Conservation (phyloP, 208 protist species). For the Leishmania aethiopica region DNA sequence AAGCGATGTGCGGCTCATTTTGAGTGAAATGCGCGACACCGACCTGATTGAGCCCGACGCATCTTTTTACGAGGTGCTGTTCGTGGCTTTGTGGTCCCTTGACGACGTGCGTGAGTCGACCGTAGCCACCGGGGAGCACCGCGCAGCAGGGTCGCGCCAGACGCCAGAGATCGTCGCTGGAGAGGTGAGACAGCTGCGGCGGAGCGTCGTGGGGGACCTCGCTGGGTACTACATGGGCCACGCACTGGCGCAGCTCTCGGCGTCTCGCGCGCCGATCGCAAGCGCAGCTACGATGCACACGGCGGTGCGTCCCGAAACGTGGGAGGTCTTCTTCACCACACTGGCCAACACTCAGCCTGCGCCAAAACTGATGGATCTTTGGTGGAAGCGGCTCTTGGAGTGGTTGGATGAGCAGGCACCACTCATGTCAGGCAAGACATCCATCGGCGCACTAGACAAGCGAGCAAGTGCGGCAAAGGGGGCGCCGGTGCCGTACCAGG, state of each 20-base stretch:
- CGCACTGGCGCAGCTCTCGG: conserved; percentile 37
- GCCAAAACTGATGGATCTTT: conserved; percentile 81
- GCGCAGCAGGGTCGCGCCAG: not conserved
- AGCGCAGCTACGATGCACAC: not conserved
- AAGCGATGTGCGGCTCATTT: conserved; percentile 43
- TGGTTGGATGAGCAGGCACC: conserved; percentile 20
- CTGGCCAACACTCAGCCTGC: conserved; percentile 55
- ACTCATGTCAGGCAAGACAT: not conserved
- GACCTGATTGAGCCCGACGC: conserved; percentile 61
- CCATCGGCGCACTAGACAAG: conserved; percentile 11
- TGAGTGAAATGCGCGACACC: conserved; percentile 49
- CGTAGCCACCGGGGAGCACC: not conserved
- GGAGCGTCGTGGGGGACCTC: conserved; percentile 44
- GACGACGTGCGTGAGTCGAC: not conserved
- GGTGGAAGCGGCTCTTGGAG: conserved; percentile 59
- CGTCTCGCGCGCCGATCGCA: not conserved
- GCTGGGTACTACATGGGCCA: conserved; percentile 77
- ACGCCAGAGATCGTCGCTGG: conserved; percentile 28
- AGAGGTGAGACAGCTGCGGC: conserved; percentile 22
- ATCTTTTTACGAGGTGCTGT: conserved; percentile 48
- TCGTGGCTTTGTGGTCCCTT: conserved; percentile 25
- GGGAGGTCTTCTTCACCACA: conserved; percentile 60
- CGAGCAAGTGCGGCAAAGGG: not conserved
- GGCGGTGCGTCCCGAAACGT: conserved; percentile 38
- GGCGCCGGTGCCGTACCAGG: conserved; percentile 53